These are phyloP conservation scores for Tolypocladium endophyticum DNA, from an alignment of 2,329 filamentous ascomycete species.

Conservation along the genomic window DNA sequence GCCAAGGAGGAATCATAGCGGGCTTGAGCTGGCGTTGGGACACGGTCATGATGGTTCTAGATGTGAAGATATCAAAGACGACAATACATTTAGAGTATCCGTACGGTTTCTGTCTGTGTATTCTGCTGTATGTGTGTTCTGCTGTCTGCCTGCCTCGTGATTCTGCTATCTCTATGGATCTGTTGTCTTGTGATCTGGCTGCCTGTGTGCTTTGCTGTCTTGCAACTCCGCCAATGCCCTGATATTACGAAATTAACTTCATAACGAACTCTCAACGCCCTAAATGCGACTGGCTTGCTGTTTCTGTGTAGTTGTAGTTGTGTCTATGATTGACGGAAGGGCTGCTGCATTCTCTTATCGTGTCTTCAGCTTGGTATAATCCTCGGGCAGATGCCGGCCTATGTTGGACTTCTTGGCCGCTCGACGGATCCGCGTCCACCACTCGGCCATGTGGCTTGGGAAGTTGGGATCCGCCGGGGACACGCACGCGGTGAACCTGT, in stretches of 20 bases:
- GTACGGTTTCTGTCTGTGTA: not conserved
- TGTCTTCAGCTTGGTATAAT: conserved; percentile 21
- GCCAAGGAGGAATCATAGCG: conserved; percentile 14
- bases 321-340: too few relatives aligned
- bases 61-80: not conserved
- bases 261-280: not conserved
- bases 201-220: not conserved
- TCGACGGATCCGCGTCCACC: conserved; percentile 23
- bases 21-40: conserved; percentile 5
- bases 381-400: conserved; percentile 21
- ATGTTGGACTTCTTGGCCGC: conserved; percentile 24
- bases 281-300: too few relatives aligned
- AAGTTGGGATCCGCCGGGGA: conserved; percentile 17
- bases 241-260: not conserved
- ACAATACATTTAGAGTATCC: not conserved
- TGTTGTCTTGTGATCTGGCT: too few relatives aligned
- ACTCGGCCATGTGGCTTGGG: conserved; percentile 16
- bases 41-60: conserved; percentile 2
- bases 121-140: not conserved
- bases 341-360: too few relatives aligned
- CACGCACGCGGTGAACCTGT: conserved; percentile 15
- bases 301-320: too few relatives aligned
- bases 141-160: not conserved
- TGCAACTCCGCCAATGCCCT: not conserved
- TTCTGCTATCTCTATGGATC: not conserved